A percentile compares a stretch with the other conserved stretches of the same genome.
These are phyloP conservation scores for Dactylellina haptotyla DNA, from an alignment of 2,329 filamentous ascomycete genomes.

Conservation along the genomic window DNA sequence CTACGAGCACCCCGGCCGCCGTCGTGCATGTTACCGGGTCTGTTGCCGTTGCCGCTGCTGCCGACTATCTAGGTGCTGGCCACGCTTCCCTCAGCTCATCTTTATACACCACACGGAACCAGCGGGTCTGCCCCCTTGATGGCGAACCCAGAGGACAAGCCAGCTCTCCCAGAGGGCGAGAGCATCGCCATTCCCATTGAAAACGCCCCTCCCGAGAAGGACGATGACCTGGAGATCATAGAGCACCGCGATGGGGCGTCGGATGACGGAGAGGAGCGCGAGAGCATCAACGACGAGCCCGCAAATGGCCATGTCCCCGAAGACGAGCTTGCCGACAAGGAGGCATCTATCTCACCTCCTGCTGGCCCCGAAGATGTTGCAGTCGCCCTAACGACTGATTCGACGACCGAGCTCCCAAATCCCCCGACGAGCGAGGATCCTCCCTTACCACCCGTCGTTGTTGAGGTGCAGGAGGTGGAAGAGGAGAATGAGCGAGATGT, in stretches of 20 bases:
- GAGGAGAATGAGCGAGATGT: background rate
- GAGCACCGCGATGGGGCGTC: conserved; percentile 15
- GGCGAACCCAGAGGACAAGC: conserved; percentile 39
- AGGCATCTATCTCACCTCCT: no score
- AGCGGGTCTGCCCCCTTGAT: conserved; percentile 38
- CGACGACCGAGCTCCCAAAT: conserved; percentile 1
- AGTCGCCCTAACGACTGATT: background rate
- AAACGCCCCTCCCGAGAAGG: background rate
- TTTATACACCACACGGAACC: conserved; percentile 27
- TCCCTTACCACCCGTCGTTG: background rate
- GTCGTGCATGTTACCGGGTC: background rate
- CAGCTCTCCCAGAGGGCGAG: conserved; percentile 39
- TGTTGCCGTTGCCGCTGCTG: background rate
- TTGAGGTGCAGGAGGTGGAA: background rate
- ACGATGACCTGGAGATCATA: conserved; percentile 4
- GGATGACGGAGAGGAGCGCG: conserved; percentile 2
- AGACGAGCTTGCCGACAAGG: conserved; percentile 8
- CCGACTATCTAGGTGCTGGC: background rate
- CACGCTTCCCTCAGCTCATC: background rate
- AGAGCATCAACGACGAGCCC: background rate
- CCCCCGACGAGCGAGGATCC: background rate
- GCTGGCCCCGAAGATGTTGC: conserved; percentile 2
- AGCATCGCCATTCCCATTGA: conserved; percentile 34
- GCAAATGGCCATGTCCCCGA: background rate
- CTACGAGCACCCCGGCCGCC: background rate